Conservation (phyloP, 2,329 filamentous ascomycete species). For the Cryphonectria radicalis region DNA sequence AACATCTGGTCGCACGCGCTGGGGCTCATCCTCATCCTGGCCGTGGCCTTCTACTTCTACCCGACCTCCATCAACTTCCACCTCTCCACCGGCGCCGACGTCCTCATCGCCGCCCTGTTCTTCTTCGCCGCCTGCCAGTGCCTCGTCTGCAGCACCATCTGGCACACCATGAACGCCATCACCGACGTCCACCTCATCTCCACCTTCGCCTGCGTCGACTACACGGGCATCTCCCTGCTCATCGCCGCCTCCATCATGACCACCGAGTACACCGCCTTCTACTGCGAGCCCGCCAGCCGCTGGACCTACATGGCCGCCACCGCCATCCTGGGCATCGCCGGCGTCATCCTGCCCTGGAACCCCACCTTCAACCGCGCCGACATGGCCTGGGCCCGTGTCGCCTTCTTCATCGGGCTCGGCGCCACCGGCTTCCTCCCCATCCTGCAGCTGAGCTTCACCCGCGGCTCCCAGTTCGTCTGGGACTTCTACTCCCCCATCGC, state of each 20-base stretch:
- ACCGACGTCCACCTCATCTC: slow-evolving; percentile 88
- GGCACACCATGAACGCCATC: slow-evolving; percentile 99
- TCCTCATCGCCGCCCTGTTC: slow-evolving; percentile 90
- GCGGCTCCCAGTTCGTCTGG: slow-evolving; percentile 78
- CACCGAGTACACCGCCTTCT: slow-evolving; percentile 97
- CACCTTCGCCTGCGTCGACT: slow-evolving; percentile 96
- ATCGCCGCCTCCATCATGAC: slow-evolving; percentile 97
- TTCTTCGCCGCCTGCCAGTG: slow-evolving; percentile 96
- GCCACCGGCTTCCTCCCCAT: slow-evolving; percentile 89
- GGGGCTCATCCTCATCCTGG: slow-evolving; percentile 83
- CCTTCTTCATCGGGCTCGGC: slow-evolving; percentile 87
- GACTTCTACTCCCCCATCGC: slow-evolving; percentile 87
- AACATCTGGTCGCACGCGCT: slow-evolving; percentile 98
- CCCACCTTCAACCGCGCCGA: slow-evolving; percentile 90
- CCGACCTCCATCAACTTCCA: slow-evolving; percentile 85
- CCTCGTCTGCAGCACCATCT: slow-evolving; percentile 90
- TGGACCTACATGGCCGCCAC: slow-evolving; percentile 87
- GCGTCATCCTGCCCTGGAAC: slow-evolving; percentile 94
- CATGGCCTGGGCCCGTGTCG: slow-evolving; percentile 90
- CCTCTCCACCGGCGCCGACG: slow-evolving; percentile 82
- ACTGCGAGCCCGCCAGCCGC: slow-evolving; percentile 88
- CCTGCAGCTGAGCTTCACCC: slow-evolving; percentile 77
- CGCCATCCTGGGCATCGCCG: slow-evolving; percentile 78
- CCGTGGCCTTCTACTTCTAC: slow-evolving; percentile 95
- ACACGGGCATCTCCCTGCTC: slow-evolving; percentile 93